Conservation (phyloP, 768 basidiomycete species). For the Lactarius akahatsu region DNA sequence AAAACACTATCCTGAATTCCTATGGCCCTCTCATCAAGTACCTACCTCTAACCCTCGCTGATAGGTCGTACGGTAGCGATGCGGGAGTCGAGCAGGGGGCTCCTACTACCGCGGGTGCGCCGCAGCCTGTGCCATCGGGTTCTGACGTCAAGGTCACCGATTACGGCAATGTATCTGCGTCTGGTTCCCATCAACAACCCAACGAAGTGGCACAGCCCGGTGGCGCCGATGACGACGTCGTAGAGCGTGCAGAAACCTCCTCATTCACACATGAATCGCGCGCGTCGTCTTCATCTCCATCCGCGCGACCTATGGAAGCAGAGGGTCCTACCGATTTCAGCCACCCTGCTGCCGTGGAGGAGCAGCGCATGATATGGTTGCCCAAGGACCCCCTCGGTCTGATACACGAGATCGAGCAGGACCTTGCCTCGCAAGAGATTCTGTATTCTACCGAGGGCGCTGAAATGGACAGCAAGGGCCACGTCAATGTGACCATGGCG, state of each 20-base stretch:
- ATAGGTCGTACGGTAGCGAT: conserved; percentile 49
- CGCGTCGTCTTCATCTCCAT: conserved; percentile 19
- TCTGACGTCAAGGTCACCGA: conserved; percentile 14
- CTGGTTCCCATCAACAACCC: not conserved
- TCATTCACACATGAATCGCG: conserved; percentile 16
- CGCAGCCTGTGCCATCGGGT: not conserved
- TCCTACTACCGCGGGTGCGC: not conserved
- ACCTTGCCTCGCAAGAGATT: conserved; percentile 53
- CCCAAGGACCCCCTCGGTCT: conserved; percentile 71
- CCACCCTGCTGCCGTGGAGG: conserved; percentile 75
- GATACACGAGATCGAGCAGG: conserved; percentile 60
- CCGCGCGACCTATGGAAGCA: conserved; percentile 33
- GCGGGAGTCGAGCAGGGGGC: not conserved
- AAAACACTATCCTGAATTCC: conserved; percentile 71
- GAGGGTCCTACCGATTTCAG: conserved; percentile 58
- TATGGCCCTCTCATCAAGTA: conserved; percentile 74
- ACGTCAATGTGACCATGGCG: conserved; percentile 50
- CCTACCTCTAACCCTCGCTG: conserved; percentile 77
- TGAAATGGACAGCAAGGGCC: conserved; percentile 59
- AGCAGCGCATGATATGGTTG: conserved; percentile 83
- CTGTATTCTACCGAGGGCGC: conserved; percentile 50
- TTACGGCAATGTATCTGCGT: conserved; percentile 7
- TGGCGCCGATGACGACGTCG: not conserved
- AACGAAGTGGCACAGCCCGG: not conserved
- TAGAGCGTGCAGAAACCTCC: not conserved